Conservation (phyloP, 805 yeast genomes). For the Kregervanrija fluxuum region DNA sequence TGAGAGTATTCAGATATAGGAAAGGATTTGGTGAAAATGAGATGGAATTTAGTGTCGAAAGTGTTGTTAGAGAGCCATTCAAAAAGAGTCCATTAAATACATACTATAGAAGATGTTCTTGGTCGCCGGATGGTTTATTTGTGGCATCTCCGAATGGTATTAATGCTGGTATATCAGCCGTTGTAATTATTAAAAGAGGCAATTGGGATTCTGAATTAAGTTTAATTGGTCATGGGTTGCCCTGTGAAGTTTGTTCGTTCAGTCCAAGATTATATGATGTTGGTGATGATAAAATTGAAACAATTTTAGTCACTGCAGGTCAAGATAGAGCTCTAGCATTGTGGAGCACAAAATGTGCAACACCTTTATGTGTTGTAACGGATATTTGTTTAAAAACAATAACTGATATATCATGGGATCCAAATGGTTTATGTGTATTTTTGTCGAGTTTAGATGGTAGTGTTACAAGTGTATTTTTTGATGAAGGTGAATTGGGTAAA, state of each 20-base stretch:
- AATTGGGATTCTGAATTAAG: slow-evolving; percentile 72
- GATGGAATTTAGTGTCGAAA: slow-evolving; percentile 80
- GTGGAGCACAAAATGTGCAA: slow-evolving; percentile 74
- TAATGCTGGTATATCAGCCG: slow-evolving; percentile 73
- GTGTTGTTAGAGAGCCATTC: slow-evolving; percentile 78
- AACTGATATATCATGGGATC: slow-evolving; percentile 86
- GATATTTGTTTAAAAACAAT: slow-evolving; percentile 73
- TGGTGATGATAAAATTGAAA: slow-evolving; percentile 25
- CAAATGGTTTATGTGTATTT: slow-evolving; percentile 68
- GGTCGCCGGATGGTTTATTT: slow-evolving; percentile 89
- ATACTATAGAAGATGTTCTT: slow-evolving; percentile 76
- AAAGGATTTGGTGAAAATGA: slow-evolving; percentile 52
- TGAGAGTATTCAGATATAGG: slow-evolving; percentile 81
- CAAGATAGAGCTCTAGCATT: slow-evolving; percentile 84
- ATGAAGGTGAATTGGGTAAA: slow-evolving; percentile 52
- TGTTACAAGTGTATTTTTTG: slow-evolving; percentile 62
- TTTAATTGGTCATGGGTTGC: slow-evolving; percentile 77
- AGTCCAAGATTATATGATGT: slow-evolving; percentile 58
- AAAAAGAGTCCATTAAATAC: slow-evolving; percentile 85
- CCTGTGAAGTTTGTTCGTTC: slow-evolving; percentile 74
- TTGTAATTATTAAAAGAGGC: slow-evolving; percentile 68
- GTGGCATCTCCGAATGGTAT: slow-evolving; percentile 83
- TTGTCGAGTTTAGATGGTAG: slow-evolving; percentile 82
- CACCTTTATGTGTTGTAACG: slow-evolving; percentile 74
- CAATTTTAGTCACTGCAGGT: slow-evolving; percentile 92